Percentiles rank a stretch among this genome's conserved stretches.
phyloP scores from a whole-genome alignment of 2,329 filamentous ascomycete genomes.

The Arthrobotrys sphaeroides region DNA sequence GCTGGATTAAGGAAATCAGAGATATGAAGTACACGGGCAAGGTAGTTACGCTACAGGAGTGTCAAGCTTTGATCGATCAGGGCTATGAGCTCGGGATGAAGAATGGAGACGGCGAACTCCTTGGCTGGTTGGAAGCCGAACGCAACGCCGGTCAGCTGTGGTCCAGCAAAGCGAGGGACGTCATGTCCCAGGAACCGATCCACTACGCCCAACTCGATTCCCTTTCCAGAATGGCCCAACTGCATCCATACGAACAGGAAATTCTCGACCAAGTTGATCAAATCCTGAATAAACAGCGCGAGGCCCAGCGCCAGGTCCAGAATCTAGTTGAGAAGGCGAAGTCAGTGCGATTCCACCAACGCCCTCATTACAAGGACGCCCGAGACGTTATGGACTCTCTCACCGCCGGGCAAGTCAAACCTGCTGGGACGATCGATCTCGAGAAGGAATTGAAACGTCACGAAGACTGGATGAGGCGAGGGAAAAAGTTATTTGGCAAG shows the following conservation, averaged over 20 bases:
- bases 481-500: slow-evolving; percentile 97
- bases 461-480: slow-evolving; percentile 98
- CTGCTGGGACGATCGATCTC: slow-evolving; percentile 86
- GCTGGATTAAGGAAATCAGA: slow-evolving; percentile 71
- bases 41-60: slow-evolving; percentile 76
- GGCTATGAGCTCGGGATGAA: slow-evolving; percentile 78
- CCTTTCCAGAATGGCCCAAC: slow-evolving; percentile 79
- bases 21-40: slow-evolving; percentile 52
- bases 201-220: slow-evolving; percentile 96
- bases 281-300: slow-evolving; percentile 93
- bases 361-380: slow-evolving; percentile 90
- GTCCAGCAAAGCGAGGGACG: slow-evolving; percentile 91
- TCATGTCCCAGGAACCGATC: slow-evolving; percentile 89
- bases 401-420: slow-evolving; percentile 90
- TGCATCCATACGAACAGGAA: slow-evolving; percentile 77
- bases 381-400: slow-evolving; percentile 86
- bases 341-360: slow-evolving; percentile 76
- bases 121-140: slow-evolving; percentile 79
- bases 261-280: slow-evolving; percentile 85
- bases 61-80: slow-evolving; percentile 79
- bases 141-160: slow-evolving; percentile 80
- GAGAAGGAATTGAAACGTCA: slow-evolving; percentile 94
- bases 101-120: slow-evolving; percentile 74
- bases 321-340: slow-evolving; percentile 81
- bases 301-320: slow-evolving; percentile 87